phyloP scores from a whole-genome alignment of 768 basidiomycete species.

The Chalciporus pseudorubinellus region DNA sequence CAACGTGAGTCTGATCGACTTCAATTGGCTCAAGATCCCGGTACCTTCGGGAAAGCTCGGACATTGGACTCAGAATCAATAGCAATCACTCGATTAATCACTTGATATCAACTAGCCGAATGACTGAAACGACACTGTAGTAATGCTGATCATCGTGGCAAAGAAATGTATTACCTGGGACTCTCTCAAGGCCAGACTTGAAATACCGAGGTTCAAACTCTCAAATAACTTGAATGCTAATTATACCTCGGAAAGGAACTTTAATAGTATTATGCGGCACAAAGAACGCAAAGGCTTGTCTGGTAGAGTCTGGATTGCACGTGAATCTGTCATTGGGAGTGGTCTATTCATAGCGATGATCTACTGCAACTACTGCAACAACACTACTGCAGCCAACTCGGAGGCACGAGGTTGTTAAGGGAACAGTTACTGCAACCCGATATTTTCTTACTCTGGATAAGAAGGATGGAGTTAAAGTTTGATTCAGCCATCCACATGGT shows the following conservation, averaged over 20 bases:
- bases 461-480: neutral
- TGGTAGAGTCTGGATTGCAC: conserved; percentile 10
- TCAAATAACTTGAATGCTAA: too few relatives aligned
- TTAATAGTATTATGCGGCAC: too few relatives aligned
- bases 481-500: neutral
- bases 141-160: neutral
- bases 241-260: neutral
- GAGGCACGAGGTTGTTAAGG: neutral
- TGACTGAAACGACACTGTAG: too few relatives aligned
- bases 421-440: neutral
- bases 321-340: conserved; percentile 20
- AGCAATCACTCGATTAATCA: too few relatives aligned
- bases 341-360: conserved; percentile 15
- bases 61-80: neutral
- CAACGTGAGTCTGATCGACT: neutral
- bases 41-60: neutral
- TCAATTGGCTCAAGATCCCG: too few relatives aligned
- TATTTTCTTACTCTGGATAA: neutral
- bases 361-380: conserved; percentile 6
- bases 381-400: too few relatives aligned
- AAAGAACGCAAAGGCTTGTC: neutral
- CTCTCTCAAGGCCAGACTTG: neutral
- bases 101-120: neutral
- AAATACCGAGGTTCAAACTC: too few relatives aligned
- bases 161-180: neutral